Evolutionary conservation across 2,329 filamentous ascomycete genomes (phyloP).

Genomic region (Diplodia corticola): DNA sequence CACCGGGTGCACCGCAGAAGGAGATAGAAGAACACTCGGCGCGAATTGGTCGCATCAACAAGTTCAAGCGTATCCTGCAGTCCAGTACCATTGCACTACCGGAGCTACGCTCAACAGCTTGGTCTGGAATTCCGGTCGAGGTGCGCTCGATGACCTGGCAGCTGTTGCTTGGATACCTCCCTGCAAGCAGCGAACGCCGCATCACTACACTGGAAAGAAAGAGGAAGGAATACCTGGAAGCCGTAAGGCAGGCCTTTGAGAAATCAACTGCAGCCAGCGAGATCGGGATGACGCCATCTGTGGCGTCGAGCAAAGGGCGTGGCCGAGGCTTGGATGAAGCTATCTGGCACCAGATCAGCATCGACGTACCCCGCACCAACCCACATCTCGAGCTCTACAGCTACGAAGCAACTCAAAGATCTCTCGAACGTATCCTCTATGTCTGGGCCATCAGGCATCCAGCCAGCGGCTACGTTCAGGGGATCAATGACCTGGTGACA

Average conservation of each 20-base stretch:
- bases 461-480: constrained; percentile 95
- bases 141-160: constrained; percentile 99
- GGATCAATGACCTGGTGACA: constrained; percentile 96
- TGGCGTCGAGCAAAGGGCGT: constrained; percentile 55
- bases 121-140: constrained; percentile 93
- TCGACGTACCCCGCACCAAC: constrained; percentile 94
- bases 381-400: constrained; percentile 93
- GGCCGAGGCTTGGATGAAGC: constrained; percentile 86
- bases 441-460: constrained; percentile 98
- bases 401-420: constrained; percentile 93
- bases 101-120: constrained; percentile 81
- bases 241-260: constrained; percentile 70
- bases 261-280: constrained; percentile 56
- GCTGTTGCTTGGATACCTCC: constrained; percentile 88
- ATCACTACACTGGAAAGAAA: constrained; percentile 90
- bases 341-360: constrained; percentile 99
- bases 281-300: constrained; percentile 40
- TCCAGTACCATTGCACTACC: constrained; percentile 83
- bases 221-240: constrained; percentile 93
- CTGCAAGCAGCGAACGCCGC: constrained; percentile 91
- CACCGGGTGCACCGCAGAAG: constrained; percentile 73
- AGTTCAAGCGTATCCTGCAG: constrained; percentile 95
- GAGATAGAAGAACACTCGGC: constrained; percentile 84
- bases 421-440: constrained; percentile 90
- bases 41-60: constrained; percentile 91